phyloP scores from a whole-genome alignment of 257 asterid species.

The Phtheirospermum japonicum region DNA sequence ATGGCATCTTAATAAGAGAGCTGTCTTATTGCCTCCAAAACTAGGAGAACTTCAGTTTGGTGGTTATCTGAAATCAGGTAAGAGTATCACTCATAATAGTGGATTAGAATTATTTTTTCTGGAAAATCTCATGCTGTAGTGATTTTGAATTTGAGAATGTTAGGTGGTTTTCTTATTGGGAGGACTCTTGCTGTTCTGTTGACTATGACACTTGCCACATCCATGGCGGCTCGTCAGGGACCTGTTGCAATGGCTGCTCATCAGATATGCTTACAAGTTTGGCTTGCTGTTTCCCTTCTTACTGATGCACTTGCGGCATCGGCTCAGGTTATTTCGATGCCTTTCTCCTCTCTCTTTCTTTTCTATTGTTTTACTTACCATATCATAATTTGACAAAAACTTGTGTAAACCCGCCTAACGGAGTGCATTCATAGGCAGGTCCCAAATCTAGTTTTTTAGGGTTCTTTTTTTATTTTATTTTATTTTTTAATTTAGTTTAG shows the following conservation, averaged over 20 bases:
- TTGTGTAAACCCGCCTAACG: too few species aligned
- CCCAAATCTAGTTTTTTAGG: too few species aligned
- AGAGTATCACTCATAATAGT: constrained; percentile 21
- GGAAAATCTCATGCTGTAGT: too few species aligned
- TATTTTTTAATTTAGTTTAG: too few species aligned
- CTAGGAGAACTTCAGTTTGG: constrained; percentile 76
- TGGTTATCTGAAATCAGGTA: constrained; percentile 86
- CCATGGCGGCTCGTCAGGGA: constrained; percentile 99
- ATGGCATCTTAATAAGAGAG: constrained; percentile 66
- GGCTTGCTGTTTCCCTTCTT: constrained; percentile 94
- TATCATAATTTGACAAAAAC: too few species aligned
- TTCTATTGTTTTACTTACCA: constrained; percentile 9
- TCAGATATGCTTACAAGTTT: constrained; percentile 88
- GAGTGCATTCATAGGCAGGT: too few species aligned
- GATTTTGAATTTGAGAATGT: constrained; percentile 8
- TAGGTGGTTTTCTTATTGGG: constrained; percentile 93
- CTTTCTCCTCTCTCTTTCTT: constrained; percentile 12
- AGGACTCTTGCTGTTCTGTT: constrained; percentile 87
- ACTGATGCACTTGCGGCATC: constrained; percentile 91
- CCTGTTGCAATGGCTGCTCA: constrained; percentile 95
- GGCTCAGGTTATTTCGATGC: constrained; percentile 62
- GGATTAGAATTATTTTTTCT: too few species aligned
- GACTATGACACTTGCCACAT: constrained; percentile 81
- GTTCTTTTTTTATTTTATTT: too few species aligned
- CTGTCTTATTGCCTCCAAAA: constrained; percentile 73